phyloP scores from a whole-genome alignment of 2,329 filamentous ascomycete species.

The Leptographium radiaticola region DNA sequence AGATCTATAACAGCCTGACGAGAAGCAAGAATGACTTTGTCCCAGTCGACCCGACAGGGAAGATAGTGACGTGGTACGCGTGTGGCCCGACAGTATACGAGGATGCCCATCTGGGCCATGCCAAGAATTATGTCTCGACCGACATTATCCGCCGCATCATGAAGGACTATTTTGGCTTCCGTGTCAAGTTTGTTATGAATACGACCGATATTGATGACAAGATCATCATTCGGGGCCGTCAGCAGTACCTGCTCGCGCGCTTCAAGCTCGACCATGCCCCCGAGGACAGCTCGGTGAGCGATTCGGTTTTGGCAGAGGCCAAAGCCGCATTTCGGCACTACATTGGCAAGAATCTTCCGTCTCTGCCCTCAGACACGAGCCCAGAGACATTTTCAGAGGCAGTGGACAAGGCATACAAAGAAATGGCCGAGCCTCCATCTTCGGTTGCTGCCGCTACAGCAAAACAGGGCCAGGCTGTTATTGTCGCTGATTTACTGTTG shows the following conservation, averaged over 20 bases:
- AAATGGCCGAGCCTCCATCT: not conserved
- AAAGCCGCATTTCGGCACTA: not conserved
- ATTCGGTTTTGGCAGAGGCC: conserved; percentile 8
- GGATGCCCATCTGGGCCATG: conserved; percentile 62
- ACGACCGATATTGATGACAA: conserved; percentile 61
- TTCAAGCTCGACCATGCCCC: conserved; percentile 9
- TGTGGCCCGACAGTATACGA: conserved; percentile 43
- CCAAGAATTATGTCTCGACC: conserved; percentile 63
- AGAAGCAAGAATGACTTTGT: conserved; percentile 49
- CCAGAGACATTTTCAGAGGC: not conserved
- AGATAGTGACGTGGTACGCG: conserved; percentile 10
- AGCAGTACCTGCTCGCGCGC: not conserved
- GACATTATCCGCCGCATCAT: conserved; percentile 62
- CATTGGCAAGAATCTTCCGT: not conserved
- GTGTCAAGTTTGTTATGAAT: conserved; percentile 65
- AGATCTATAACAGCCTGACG: conserved; percentile 54
- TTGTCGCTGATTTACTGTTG: not conserved
- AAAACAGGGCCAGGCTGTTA: not conserved
- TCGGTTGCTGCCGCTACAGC: too few species aligned
- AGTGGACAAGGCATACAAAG: conserved; percentile 7
- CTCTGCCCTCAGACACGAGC: not conserved
- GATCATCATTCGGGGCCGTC: conserved; percentile 16
- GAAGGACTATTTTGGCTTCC: conserved; percentile 56
- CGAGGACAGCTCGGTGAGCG: conserved; percentile 9
- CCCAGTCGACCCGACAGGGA: conserved; percentile 20